These are phyloP conservation scores for Elaphomyces granulatus DNA, from an alignment of 495 filamentous ascomycete species.

Conservation along the genomic window DNA sequence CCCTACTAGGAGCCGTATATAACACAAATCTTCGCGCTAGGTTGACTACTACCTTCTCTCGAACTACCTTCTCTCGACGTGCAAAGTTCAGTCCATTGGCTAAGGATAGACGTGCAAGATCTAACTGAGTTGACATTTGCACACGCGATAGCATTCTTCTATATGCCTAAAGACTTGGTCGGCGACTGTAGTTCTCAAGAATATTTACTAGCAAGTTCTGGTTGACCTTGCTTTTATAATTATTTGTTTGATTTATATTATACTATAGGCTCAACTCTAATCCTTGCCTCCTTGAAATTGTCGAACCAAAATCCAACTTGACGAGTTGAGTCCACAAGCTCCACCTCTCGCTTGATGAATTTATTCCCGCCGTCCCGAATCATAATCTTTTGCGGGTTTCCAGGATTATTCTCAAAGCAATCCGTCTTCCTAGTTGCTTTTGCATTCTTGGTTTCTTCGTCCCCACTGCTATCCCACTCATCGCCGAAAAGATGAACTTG, in stretches of 20 bases:
- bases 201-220: too few species aligned
- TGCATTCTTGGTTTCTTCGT: constrained; percentile 27
- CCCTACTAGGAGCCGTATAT: too few species aligned
- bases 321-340: constrained; percentile 66
- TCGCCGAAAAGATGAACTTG: constrained; percentile 40
- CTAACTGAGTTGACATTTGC: too few species aligned
- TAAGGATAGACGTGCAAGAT: too few species aligned
- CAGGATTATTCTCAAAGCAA: constrained; percentile 4
- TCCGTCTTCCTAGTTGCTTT: constrained; percentile 2
- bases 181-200: too few species aligned
- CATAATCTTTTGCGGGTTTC: background rate
- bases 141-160: too few species aligned
- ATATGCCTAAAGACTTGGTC: too few species aligned
- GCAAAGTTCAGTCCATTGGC: too few species aligned
- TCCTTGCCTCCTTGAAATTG: constrained; percentile 37
- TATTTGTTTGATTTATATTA: constrained; percentile 1
- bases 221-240: too few species aligned
- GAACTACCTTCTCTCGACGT: too few species aligned
- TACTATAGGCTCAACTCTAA: constrained; percentile 46
- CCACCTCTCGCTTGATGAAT: constrained; percentile 61
- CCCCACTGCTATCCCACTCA: constrained; percentile 43
- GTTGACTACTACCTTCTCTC: too few species aligned
- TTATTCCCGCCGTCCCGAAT: constrained; percentile 15
- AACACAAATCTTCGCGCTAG: too few species aligned
- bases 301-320: constrained; percentile 70